Evolutionary conservation across 768 basidiomycete genomes (phyloP).

Genomic region (Dendrothele bispora): DNA sequence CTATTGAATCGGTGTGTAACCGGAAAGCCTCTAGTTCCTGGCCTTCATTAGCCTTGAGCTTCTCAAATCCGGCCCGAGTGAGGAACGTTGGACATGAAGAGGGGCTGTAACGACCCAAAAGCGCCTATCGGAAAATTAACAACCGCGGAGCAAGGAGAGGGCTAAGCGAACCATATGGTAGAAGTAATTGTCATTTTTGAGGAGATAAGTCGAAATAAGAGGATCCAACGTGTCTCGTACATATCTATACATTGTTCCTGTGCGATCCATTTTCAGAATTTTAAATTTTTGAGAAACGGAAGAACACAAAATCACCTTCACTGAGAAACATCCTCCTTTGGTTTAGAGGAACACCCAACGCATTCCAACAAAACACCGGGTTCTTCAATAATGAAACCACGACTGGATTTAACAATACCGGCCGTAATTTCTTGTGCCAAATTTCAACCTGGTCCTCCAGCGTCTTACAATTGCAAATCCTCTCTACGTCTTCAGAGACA

Average conservation of each 20-base stretch:
- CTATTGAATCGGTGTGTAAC: slow-evolving; percentile 70
- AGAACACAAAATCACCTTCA: slow-evolving; percentile 35
- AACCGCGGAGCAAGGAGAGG: neutral
- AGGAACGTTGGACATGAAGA: slow-evolving; percentile 66
- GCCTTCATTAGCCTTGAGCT: slow-evolving; percentile 48
- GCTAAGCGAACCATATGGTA: slow-evolving; percentile 53
- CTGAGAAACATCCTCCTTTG: slow-evolving; percentile 62
- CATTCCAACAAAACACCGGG: slow-evolving; percentile 71
- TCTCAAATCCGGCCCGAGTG: slow-evolving; percentile 57
- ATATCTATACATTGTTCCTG: slow-evolving; percentile 40
- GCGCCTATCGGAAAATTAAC: slow-evolving; percentile 21
- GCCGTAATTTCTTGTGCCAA: slow-evolving; percentile 60
- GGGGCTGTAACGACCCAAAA: slow-evolving; percentile 56
- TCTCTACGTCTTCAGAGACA: slow-evolving; percentile 52
- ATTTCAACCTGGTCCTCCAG: slow-evolving; percentile 58
- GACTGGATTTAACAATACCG: slow-evolving; percentile 57
- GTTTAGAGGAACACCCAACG: slow-evolving; percentile 72
- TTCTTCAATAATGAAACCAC: slow-evolving; percentile 57
- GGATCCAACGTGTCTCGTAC: slow-evolving; percentile 54
- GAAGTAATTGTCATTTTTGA: slow-evolving; percentile 67
- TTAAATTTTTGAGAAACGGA: neutral
- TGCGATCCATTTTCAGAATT: neutral
- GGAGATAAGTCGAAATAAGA: slow-evolving; percentile 41
- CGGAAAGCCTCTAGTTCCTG: slow-evolving; percentile 54
- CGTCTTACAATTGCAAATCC: slow-evolving; percentile 54